Conservation (phyloP, 75 land plant species). For the Ceratopteris richardii region DNA sequence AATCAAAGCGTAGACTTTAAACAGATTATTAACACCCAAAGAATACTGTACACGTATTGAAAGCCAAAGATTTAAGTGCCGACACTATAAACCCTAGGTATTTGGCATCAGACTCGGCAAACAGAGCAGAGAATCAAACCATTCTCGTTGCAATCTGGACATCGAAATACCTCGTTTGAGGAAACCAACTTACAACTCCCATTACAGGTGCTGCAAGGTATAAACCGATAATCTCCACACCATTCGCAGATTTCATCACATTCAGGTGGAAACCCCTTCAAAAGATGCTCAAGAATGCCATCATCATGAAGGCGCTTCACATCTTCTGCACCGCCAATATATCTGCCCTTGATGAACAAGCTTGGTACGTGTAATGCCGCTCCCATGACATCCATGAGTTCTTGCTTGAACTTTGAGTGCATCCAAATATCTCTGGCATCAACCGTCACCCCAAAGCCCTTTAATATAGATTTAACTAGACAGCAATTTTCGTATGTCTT, state of each 20-base stretch:
- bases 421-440: constrained; percentile 68
- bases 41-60: too few relatives aligned
- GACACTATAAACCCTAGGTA: too few relatives aligned
- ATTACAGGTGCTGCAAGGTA: constrained; percentile 57
- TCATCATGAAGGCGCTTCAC: constrained; percentile 43
- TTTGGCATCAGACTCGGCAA: too few relatives aligned
- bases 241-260: constrained; percentile 41
- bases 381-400: constrained; percentile 29
- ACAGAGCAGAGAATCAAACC: constrained; percentile 68
- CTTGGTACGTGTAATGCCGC: constrained; percentile 36
- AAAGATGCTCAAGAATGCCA: constrained; percentile 41
- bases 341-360: constrained; percentile 52
- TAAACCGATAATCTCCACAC: constrained; percentile 57
- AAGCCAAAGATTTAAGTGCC: too few relatives aligned
- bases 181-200: constrained; percentile 68
- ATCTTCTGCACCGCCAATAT: constrained; percentile 66
- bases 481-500: constrained; percentile 54
- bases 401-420: constrained; percentile 40
- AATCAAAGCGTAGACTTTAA: too few relatives aligned
- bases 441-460: constrained; percentile 34
- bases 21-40: too few relatives aligned
- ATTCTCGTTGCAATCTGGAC: constrained; percentile 77
- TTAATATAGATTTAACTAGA: constrained; percentile 30
- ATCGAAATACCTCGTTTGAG: constrained; percentile 36
- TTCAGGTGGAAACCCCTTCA: constrained; percentile 30